These are phyloP conservation scores for Neonectria faginata DNA, from an alignment of 2,329 filamentous ascomycete genomes.

Conservation along the genomic window DNA sequence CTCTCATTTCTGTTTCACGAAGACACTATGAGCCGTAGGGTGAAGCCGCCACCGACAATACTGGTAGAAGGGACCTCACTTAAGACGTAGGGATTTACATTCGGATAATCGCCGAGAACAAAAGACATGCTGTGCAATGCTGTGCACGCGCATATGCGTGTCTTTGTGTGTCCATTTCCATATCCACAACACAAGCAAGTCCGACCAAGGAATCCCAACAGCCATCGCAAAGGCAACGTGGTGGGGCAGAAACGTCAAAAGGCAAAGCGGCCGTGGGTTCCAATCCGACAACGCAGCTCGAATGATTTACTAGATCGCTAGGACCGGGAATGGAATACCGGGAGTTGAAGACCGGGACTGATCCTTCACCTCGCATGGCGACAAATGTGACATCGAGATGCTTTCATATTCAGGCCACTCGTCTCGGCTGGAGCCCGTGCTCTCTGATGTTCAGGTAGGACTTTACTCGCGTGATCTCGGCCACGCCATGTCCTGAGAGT, in stretches of 20 bases:
- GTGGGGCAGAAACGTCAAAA: conserved; percentile 24
- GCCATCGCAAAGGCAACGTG: conserved; percentile 8
- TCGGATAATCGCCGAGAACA: conserved; percentile 17
- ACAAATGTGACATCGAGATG: conserved; percentile 6
- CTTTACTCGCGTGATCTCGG: conserved; percentile 11
- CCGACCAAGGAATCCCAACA: conserved; percentile 15
- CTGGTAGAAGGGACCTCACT: not conserved
- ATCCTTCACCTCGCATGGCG: not conserved
- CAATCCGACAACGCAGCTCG: conserved; percentile 29
- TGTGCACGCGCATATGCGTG: conserved; percentile 9
- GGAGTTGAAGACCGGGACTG: conserved; percentile 15
- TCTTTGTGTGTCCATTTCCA: conserved; percentile 10
- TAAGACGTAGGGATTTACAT: conserved; percentile 7
- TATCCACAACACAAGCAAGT: conserved; percentile 7
- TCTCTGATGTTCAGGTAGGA: conserved; percentile 14
- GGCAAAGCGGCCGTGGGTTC: conserved; percentile 19
- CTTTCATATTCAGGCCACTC: conserved; percentile 19
- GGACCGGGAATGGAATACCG: conserved; percentile 25
- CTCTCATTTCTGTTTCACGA: conserved; percentile 4
- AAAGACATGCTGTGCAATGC: not conserved
- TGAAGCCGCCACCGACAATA: conserved; percentile 16
- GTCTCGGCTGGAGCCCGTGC: conserved; percentile 5
- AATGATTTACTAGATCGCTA: conserved; percentile 22
- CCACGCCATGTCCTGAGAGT: conserved; percentile 18
- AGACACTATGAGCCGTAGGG: conserved; percentile 11